Percentiles rank a stretch among this genome's conserved stretches.
Evolutionary conservation across 768 basidiomycete species (phyloP).

Genomic region (Auricularia sp.): DNA sequence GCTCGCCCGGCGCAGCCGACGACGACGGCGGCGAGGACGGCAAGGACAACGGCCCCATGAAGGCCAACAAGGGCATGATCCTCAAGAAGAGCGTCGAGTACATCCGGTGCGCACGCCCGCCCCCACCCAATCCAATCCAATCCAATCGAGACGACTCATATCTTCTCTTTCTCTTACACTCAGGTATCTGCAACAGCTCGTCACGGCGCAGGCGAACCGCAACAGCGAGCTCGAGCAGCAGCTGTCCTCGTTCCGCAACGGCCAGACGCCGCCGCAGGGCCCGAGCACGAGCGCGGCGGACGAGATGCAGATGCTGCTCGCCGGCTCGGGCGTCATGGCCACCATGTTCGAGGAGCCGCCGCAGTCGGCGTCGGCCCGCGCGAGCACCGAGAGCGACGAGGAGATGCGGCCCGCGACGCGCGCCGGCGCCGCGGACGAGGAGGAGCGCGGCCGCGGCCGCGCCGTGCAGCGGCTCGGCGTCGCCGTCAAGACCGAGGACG

Average conservation of each 20-base stretch:
- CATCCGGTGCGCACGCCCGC: constrained; percentile 31
- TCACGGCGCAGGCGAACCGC: constrained; percentile 64
- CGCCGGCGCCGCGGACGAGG: background rate
- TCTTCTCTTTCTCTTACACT: constrained; percentile 4
- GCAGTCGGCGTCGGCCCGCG: background rate
- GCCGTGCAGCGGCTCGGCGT: background rate
- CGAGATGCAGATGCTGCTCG: background rate
- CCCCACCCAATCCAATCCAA: background rate
- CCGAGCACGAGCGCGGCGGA: background rate
- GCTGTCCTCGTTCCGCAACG: constrained; percentile 21
- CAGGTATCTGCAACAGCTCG: constrained; percentile 77
- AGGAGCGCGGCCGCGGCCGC: background rate
- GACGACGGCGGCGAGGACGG: constrained; percentile 13
- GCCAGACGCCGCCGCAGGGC: background rate
- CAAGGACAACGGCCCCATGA: constrained; percentile 39
- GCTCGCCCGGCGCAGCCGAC: constrained; percentile 7
- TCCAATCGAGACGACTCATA: background rate
- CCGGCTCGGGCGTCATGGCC: background rate
- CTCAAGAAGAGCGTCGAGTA: constrained; percentile 74
- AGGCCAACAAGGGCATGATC: constrained; percentile 94
- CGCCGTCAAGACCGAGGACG: background rate
- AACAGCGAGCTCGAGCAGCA: constrained; percentile 73
- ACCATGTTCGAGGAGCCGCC: background rate
- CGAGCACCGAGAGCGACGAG: background rate
- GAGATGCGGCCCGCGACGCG: background rate